Evolutionary conservation across 306 rosid genomes (phyloP).

Genomic region (Acacia crassicarpa): DNA sequence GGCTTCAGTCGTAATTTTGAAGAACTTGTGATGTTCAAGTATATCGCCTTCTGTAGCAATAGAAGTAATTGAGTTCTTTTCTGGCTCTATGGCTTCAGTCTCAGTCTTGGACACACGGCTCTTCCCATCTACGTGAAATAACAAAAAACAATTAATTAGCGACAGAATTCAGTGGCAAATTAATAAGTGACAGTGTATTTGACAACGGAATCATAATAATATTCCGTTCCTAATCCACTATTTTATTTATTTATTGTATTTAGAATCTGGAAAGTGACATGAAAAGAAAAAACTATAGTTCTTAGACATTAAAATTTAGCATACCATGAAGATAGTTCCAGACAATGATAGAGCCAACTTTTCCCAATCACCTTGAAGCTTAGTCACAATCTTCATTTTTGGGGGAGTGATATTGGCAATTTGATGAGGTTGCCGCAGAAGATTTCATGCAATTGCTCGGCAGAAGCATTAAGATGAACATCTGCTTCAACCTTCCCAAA

Average conservation of each 20-base stretch:
- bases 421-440: background rate
- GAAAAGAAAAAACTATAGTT: no score
- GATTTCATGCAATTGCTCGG: background rate
- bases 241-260: no score
- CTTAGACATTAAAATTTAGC: background rate
- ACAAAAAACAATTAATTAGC: no score
- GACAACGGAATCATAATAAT: no score
- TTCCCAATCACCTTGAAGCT: background rate
- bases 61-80: background rate
- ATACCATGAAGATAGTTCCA: background rate
- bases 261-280: no score
- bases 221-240: no score
- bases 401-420: background rate
- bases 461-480: background rate
- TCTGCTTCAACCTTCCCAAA: background rate
- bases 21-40: background rate
- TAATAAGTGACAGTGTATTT: no score
- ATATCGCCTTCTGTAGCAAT: background rate
- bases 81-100: background rate
- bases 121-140: background rate
- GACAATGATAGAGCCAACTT: background rate
- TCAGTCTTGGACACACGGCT: background rate
- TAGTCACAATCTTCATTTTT: background rate
- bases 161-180: no score
- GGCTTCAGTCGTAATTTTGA: background rate